Evolutionary conservation across 108 stramenopile genomes (phyloP).

Genomic region (Asterionellopsis glacialis): DNA sequence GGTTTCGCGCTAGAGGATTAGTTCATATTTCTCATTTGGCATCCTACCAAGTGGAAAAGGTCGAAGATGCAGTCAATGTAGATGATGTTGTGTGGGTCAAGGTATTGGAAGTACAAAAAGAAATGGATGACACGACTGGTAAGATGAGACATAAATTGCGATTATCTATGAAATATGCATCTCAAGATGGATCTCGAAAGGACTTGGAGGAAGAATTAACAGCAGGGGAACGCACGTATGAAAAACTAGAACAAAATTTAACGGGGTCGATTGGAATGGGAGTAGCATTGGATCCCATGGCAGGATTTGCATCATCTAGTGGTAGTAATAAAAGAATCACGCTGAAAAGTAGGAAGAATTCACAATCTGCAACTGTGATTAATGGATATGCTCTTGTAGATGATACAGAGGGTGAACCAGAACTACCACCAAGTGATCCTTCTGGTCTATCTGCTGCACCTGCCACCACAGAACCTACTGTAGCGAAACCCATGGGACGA

Average conservation of each 20-base stretch:
- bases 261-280: conserved; percentile 70
- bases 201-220: conserved; percentile 21
- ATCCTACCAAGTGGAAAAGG: conserved; percentile 26
- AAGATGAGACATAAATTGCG: conserved; percentile 28
- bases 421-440: conserved; percentile 3
- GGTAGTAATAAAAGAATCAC: conserved; percentile 16
- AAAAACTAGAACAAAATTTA: conserved; percentile 37
- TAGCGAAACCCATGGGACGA: conserved; percentile 43
- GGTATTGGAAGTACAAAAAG: conserved; percentile 23
- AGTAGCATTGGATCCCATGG: conserved; percentile 62
- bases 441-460: not conserved
- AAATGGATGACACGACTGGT: not conserved
- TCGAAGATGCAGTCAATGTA: conserved; percentile 32
- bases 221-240: conserved; percentile 4
- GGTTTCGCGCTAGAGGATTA: conserved; percentile 29
- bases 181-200: conserved; percentile 40
- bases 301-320: conserved; percentile 22
- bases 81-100: conserved; percentile 41
- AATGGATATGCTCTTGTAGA: conserved; percentile 65
- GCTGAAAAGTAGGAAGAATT: not conserved
- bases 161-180: conserved; percentile 59
- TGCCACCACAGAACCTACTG: not conserved
- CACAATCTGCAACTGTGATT: conserved; percentile 7
- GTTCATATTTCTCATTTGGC: conserved; percentile 64
- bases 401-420: conserved; percentile 60